Evolutionary conservation across 257 asterid species (phyloP), one percentile per base, ranked within the genome.

Genomic region (Solanum medicagineum): DNA sequence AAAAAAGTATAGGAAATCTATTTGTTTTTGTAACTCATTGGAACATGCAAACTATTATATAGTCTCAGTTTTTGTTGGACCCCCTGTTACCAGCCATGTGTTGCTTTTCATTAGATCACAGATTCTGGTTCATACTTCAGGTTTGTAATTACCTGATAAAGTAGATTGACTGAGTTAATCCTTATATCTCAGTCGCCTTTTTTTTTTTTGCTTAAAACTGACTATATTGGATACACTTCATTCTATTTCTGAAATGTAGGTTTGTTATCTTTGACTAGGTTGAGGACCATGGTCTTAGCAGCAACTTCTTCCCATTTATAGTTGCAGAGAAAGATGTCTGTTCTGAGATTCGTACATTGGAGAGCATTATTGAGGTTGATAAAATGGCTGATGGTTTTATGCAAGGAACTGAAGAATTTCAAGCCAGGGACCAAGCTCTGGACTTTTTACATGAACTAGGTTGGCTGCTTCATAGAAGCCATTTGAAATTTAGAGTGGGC

Each of bases 391-490:
- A 56, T 59, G 71, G 53, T n/a, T 24, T 66, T 40, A 81, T 60
- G 51, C 85, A 70, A 80, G 93, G 87, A 73, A 59, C 81, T 73
- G 88, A 56, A 84, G 89, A 19, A 29, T 87, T 87, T 62, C 83
- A 55, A 84, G 84, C 85, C 91, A 86, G 88, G 88, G 81, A 92
- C 87, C 94, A 88, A 86, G 91, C 88, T 80, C 89, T 94, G 81
- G 93, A 89, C 86, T 96, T 95, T 90, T 86, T 95, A 89, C 89
- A 96, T 86, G 98, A 95, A 89, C 92, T 95, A 17, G 98, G 99
- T 63, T 96, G 99, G 99, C 86, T 96, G 49, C 95, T 95, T 83
- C 98, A 95, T 89, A 90, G 97, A 90, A 95, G 93, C 71, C 86
- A 90, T 73, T 44, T 87, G 59, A 94, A 93, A 87, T 73, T 56